Base-by-base conservation (phyloP, 768 basidiomycete genomes). In the Tulasnella sp. region DNA sequence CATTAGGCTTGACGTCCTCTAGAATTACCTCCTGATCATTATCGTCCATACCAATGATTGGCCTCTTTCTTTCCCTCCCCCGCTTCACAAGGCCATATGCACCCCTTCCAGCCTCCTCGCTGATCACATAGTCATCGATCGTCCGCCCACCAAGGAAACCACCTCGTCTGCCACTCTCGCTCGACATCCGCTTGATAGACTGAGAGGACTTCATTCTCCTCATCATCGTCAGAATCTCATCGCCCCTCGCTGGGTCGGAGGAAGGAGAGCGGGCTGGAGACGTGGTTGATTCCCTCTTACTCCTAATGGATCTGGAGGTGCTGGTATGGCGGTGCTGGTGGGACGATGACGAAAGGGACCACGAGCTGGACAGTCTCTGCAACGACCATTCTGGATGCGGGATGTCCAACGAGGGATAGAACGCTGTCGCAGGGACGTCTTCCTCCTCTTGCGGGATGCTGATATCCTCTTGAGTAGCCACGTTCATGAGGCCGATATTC, bases 71-170 rank as follows among this genome's bases (percentile, higher is more conserved):
- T 81, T 96, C 93, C 78, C 93, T 87, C 1, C 90, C 97, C 74
- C 93, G 87, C 83, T 97, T 96, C 49, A 99, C 97, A 58, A 98
- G 86, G 1, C 97, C 97, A 82, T 98, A 98, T 14, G 97, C 97
- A 12, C 96, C 97, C 76, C 94, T 88, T 17, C 97, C 97, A 34
- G 96, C 93, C 81, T 97, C 95, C 67, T 88, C 88, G 79, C 95
- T 89, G 75, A 97, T 91, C 29, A 91, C 87, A 81, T 93, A 97
- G 80, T 95, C 92, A 6, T 90, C 91, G 78, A 98, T 95, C 78
- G 87, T 93, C 77, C 90, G 87, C 40, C 89, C 88, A 36, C 74
- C 74, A 14, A 75, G 67, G 67, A 67, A 75, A 22, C 74, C 74
- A 11, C 74, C 74, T 12, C 74, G 31, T 31, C 74, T 75, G 11